Percentiles rank a stretch among this genome's conserved stretches.
phyloP scores from a whole-genome alignment of 2,329 filamentous ascomycete species.

The Tricladium varicosporioides region DNA sequence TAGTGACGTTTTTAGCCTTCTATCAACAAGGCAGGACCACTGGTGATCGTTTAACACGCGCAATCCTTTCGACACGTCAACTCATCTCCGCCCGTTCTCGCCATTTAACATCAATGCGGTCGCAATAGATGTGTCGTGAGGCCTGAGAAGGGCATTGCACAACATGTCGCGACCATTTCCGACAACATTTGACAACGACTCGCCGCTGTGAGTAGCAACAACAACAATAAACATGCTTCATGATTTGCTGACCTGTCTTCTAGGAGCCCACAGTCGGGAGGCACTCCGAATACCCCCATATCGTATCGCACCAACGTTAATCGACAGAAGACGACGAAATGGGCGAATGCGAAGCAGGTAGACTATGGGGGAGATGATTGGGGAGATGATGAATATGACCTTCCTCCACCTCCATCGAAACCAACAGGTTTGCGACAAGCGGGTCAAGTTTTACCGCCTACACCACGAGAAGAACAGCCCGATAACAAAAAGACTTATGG shows the following conservation, averaged over 20 bases:
- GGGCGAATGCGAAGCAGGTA: constrained; percentile 83
- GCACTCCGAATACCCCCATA: constrained; percentile 23
- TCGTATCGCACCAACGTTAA: constrained; percentile 82
- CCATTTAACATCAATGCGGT: constrained; percentile 1
- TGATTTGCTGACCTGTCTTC: not conserved
- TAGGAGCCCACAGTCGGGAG: constrained; percentile 28
- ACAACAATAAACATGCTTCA: not conserved
- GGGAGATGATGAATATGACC: constrained; percentile 69
- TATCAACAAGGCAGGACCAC: not conserved
- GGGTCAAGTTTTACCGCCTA: constrained; percentile 32
- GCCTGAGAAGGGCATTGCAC: constrained; percentile 10
- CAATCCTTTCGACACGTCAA: constrained; percentile 1
- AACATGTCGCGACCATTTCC: constrained; percentile 34
- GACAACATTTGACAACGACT: constrained; percentile 30
- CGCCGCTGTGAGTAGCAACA: constrained; percentile 27
- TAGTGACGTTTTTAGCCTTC: not conserved
- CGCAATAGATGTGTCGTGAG: constrained; percentile 1
- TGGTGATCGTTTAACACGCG: not conserved
- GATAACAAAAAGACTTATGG: constrained; percentile 31
- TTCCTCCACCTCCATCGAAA: constrained; percentile 39
- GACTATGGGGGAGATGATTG: constrained; percentile 94
- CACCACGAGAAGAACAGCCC: not conserved
- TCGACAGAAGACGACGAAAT: constrained; percentile 88
- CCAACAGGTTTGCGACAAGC: constrained; percentile 44
- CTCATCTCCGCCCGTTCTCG: not conserved